Base-by-base conservation (phyloP, 2,329 filamentous ascomycete genomes). In the Dothidotthia symphoricarpi region DNA sequence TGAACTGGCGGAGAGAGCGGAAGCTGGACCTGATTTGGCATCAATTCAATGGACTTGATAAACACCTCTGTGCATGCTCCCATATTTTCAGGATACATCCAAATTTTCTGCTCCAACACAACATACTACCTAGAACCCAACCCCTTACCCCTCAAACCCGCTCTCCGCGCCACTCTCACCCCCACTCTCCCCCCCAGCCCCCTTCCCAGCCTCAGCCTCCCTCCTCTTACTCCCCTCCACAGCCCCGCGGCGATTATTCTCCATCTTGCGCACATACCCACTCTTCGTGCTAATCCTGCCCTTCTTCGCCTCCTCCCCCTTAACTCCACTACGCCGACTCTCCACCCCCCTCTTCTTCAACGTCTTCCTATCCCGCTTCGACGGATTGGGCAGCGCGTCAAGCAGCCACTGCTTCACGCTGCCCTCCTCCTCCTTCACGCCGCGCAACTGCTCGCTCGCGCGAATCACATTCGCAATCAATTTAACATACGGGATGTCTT, bases 391-490 rank as follows among this genome's bases (percentile, higher is more conserved):
- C 47, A 98, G 73, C 3, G 88, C 84, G 62, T 95, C 86, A 4
- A 97, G 74, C 34, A 98, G 73, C 90, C 91, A 97, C 41, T 66
- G 54, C 40, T 73, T 69, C 0, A 78, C 76, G 16, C 76, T 74
- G 0, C 71, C 75, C 2, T 74, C 73, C 2, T 47, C 62, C 4
- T 47, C 61, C 0, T 32, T 33, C 6, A 67, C 64, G 0, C 69
- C 71, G 4, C 75, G 70, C 56, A 89, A 77, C 66, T 82, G 86
- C 68, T 96, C 87, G 50, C 85, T 89, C 15, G 81, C 80, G 0
- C 86, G 80, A 48, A 98, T 95, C 24, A 97, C 87, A 58, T 96
- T 96, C 24, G 90, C 93, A 17, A 98, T 86, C 47, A 82, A 87
- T 71, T 91, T 95, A 40, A 98, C 81, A 49, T 83, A 88, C 0